phyloP scores from a whole-genome alignment of 2,329 filamentous ascomycete species.

The Aspergillus latus region DNA sequence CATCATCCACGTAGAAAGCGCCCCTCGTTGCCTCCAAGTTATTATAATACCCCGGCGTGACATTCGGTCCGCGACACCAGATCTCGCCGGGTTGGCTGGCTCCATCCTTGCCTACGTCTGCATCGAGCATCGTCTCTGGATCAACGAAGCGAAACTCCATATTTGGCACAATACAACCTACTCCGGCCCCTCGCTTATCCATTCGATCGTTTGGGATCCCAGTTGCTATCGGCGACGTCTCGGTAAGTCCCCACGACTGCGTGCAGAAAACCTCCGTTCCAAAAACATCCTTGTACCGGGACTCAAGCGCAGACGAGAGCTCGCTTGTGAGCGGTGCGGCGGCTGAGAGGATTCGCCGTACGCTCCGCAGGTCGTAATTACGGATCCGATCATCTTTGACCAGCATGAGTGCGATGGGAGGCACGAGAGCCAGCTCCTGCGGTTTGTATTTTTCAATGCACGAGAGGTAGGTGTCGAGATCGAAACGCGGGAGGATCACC shows the following conservation, averaged over 20 bases:
- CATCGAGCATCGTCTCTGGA: conserved; percentile 5
- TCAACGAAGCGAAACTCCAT: conserved; percentile 5
- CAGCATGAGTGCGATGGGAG: conserved; percentile 2
- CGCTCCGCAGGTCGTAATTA: background rate
- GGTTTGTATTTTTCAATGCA: conserved; percentile 1
- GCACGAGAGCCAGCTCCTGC: background rate
- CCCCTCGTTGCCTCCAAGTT: conserved; percentile 16
- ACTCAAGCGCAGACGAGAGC: background rate
- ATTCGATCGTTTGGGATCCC: conserved; percentile 4
- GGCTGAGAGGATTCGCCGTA: background rate
- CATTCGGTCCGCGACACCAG: conserved; percentile 16
- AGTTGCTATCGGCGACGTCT: conserved; percentile 7
- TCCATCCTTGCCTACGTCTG: background rate
- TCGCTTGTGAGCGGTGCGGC: conserved; percentile 2
- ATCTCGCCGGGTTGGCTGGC: conserved; percentile 16
- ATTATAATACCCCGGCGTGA: conserved; percentile 20
- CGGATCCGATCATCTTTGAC: background rate
- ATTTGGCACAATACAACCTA: conserved; percentile 1
- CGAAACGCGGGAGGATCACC: conserved; percentile 1
- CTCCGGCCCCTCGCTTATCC: background rate
- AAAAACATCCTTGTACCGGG: background rate
- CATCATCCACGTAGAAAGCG: conserved; percentile 9
- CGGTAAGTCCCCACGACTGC: conserved; percentile 4
- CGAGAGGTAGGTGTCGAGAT: background rate
- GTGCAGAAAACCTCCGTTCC: conserved; percentile 1